phyloP scores from a whole-genome alignment of 2,329 filamentous ascomycete genomes.

The Clonostachys chloroleuca region DNA sequence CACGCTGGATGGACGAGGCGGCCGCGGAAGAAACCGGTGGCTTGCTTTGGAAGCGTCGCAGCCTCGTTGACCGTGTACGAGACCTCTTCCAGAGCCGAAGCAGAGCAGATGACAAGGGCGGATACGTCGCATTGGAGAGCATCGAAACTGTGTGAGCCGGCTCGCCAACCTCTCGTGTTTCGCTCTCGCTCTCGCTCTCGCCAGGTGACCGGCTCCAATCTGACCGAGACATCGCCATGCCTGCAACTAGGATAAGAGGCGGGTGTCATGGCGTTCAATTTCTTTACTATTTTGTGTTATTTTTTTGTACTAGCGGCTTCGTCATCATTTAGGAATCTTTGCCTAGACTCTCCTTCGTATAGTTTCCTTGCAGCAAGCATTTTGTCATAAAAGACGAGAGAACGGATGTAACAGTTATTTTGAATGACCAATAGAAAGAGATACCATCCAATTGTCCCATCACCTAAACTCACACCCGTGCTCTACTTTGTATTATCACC shows the following conservation, averaged over 20 bases:
- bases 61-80: constrained; percentile 33
- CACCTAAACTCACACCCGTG: no score
- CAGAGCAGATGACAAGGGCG: constrained; percentile 29
- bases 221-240: no score
- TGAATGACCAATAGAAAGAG: no score
- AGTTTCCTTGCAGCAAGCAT: no score
- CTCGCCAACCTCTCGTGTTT: no score
- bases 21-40: constrained; percentile 54
- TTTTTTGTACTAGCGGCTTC: neutral
- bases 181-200: neutral
- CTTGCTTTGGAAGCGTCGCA: constrained; percentile 33
- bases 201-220: neutral
- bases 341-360: no score
- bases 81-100: constrained; percentile 31
- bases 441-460: no score
- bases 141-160: constrained; percentile 29
- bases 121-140: constrained; percentile 55
- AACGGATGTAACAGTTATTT: no score
- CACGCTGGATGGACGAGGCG: constrained; percentile 78
- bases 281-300: neutral
- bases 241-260: no score
- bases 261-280: neutral
- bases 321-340: neutral
- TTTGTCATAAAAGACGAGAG: no score
- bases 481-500: no score